Evolutionary conservation across 768 basidiomycete genomes (phyloP), one percentile per base, ranked within the genome.

Genomic region (Phlebiopsis gigantea): DNA sequence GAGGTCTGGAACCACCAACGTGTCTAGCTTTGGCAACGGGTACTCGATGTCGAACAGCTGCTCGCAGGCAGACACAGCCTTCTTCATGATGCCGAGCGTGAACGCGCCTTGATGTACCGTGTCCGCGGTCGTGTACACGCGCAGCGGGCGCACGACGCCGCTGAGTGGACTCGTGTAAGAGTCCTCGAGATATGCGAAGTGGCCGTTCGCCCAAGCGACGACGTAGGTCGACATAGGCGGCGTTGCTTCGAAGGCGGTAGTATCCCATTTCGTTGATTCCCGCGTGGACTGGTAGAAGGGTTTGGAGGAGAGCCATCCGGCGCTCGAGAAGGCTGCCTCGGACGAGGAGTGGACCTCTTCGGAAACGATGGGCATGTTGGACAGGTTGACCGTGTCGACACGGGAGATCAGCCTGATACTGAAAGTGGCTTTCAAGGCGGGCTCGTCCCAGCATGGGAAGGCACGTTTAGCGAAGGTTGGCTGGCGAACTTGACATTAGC

Each of bases 371-470:
- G 90, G 79, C 90, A 93, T 96, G 73, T 98, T 98, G 74, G 85
- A 87, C 59, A 98, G 74, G 68, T 81, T 89, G 66, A 84, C 82
- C 3, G 90, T 87, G 59, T 83, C 82, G 10, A 73, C 75, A 57
- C 85, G 83, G 17, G 91, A 90, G 65, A 96, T 78, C 78, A 95
- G 76, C 12, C 85, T 87, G 57, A 93, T 74, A 0, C 79, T 66
- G 67, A 87, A 91, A 2, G 87, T 93, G 0, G 93, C 88, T 70
- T 98, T 98, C 62, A 95, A 76, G 31, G 83, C 77, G 15, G 95
- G 96, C 66, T 97, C 94, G 66, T 97, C 95, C 90, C 91, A 96
- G 73, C 87, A 91, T 24, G 90, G 90, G 69, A 92, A 90, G 6
- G 87, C 83, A 42, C 82, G 79, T 48, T 93, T 77, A 10, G 95